Evolutionary conservation across 371 early-diverging fungal genomes (phyloP).

Genomic region (Mortierella sp.): DNA sequence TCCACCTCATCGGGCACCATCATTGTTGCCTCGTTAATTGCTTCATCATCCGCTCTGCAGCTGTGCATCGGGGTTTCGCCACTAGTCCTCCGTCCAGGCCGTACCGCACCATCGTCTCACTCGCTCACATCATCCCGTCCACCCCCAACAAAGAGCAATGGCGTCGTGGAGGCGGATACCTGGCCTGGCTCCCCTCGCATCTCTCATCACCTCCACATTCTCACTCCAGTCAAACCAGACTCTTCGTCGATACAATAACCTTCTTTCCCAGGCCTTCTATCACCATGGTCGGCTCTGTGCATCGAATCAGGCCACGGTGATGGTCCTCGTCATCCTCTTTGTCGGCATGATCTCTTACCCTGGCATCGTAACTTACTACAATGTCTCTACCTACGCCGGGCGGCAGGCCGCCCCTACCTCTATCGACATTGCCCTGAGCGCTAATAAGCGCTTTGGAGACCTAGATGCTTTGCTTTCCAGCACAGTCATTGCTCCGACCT

Average conservation of each 20-base stretch:
- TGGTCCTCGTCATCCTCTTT: slow-evolving; percentile 60
- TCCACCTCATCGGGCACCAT: too few relatives aligned
- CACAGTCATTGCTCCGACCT: slow-evolving; percentile 32
- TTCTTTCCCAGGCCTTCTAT: slow-evolving; percentile 61
- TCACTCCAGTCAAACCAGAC: slow-evolving; percentile 37
- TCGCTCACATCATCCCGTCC: too few relatives aligned
- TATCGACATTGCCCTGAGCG: slow-evolving; percentile 35
- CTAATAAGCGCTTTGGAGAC: slow-evolving; percentile 53
- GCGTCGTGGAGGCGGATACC: slow-evolving; percentile 25
- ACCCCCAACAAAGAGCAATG: too few relatives aligned
- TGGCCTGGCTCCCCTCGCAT: slow-evolving; percentile 30
- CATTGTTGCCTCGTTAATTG: too few relatives aligned
- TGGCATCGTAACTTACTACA: slow-evolving; percentile 51
- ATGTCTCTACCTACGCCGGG: slow-evolving; percentile 39
- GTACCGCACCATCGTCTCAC: too few relatives aligned
- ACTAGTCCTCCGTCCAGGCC: too few relatives aligned
- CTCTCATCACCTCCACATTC: slow-evolving; percentile 30
- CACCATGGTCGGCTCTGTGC: slow-evolving; percentile 71
- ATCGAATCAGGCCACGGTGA: slow-evolving; percentile 58
- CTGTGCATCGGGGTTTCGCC: too few relatives aligned
- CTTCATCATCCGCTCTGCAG: too few relatives aligned
- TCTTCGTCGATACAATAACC: slow-evolving; percentile 39
- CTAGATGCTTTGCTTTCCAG: slow-evolving; percentile 38
- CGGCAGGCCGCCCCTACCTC: slow-evolving; percentile 7
- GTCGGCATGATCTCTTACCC: slow-evolving; percentile 67